Conservation (phyloP, 495 filamentous ascomycete species). For the Hypoxylon perforatum region DNA sequence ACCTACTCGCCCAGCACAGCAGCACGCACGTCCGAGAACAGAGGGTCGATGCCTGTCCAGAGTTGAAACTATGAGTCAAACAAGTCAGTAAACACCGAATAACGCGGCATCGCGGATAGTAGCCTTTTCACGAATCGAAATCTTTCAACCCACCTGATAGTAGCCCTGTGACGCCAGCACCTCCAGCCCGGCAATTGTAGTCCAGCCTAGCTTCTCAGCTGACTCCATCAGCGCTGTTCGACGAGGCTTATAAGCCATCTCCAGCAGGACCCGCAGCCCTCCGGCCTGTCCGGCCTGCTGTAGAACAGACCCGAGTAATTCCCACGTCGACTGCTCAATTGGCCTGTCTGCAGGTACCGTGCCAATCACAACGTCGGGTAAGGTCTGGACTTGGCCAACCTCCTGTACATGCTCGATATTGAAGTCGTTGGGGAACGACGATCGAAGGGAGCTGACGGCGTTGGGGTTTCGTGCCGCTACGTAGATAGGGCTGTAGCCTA, state of each 20-base stretch:
- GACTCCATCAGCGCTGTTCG: slow-evolving; percentile 87
- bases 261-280: slow-evolving; percentile 72
- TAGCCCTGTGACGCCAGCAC: slow-evolving; percentile 90
- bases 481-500: slow-evolving; percentile 88
- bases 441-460: slow-evolving; percentile 73
- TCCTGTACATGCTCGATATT: slow-evolving; percentile 70
- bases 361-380: slow-evolving; percentile 81
- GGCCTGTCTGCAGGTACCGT: slow-evolving; percentile 92
- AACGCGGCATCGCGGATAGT: slow-evolving; percentile 3
- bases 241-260: slow-evolving; percentile 96
- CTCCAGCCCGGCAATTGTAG: slow-evolving; percentile 86
- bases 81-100: slow-evolving; percentile 19
- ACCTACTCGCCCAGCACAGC: slow-evolving; percentile 57
- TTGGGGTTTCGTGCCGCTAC: slow-evolving; percentile 80
- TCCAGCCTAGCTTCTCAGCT: slow-evolving; percentile 85
- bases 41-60: slow-evolving; percentile 81
- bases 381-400: slow-evolving; percentile 60
- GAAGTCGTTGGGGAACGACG: slow-evolving; percentile 79
- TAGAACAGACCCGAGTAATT: slow-evolving; percentile 73
- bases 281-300: slow-evolving; percentile 58
- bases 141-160: slow-evolving; percentile 68
- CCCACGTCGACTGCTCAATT: slow-evolving; percentile 77
- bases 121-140: background rate
- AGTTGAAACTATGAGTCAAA: slow-evolving; percentile 67
- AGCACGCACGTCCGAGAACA: slow-evolving; percentile 71